phyloP scores from a whole-genome alignment of 179 eudicot species.

The Spergularia azorica region DNA sequence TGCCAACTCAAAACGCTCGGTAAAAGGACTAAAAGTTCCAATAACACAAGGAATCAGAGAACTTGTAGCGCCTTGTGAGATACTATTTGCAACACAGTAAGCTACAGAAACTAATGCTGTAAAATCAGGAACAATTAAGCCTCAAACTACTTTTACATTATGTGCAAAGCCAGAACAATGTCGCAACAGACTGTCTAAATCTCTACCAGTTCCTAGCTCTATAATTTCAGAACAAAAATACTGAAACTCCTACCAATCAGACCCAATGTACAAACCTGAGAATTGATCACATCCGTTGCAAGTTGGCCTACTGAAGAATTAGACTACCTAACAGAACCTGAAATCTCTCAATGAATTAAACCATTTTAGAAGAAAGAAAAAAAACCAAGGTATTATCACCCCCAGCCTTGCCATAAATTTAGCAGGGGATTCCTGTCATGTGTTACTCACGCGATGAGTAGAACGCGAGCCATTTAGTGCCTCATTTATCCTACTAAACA shows the following conservation, averaged over 20 bases:
- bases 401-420: conserved; percentile 29
- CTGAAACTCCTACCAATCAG: conserved; percentile 27
- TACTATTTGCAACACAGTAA: no score
- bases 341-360: conserved; percentile 25
- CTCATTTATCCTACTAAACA: conserved; percentile 83
- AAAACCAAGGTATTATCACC: not conserved
- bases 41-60: not conserved
- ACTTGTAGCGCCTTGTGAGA: no score
- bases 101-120: no score
- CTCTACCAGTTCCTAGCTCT: conserved; percentile 18
- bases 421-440: conserved; percentile 25
- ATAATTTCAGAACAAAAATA: conserved; percentile 12
- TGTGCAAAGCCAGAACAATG: conserved; percentile 31
- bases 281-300: conserved; percentile 14
- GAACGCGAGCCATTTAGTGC: conserved; percentile 55
- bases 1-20: no score
- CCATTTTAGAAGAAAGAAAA: not conserved
- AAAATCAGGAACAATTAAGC: conserved; percentile 19
- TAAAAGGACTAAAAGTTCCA: not conserved
- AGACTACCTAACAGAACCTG: conserved; percentile 22
- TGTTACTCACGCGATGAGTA: conserved; percentile 20
- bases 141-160: conserved; percentile 33
- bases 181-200: conserved; percentile 11
- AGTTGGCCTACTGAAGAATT: conserved; percentile 19
- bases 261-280: conserved; percentile 35